Evolutionary conservation across 2,329 filamentous ascomycete species (phyloP).

Genomic region (Cladorrhinum sp.): DNA sequence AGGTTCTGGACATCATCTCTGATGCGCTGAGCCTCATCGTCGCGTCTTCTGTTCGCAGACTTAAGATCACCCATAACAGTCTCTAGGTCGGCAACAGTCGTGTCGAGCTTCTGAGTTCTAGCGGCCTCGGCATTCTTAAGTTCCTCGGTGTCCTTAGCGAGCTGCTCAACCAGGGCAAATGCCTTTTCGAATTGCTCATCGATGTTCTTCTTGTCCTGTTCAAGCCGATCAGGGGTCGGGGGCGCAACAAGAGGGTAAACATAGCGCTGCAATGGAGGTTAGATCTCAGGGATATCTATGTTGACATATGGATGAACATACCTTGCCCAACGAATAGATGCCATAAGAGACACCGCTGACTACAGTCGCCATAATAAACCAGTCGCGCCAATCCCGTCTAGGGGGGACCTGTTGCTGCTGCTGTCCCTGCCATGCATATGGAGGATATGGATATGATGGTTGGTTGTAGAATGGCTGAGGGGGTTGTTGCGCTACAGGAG

Average conservation of each 20-base stretch:
- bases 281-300: background rate
- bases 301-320: slow-evolving; percentile 32
- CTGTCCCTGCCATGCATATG: slow-evolving; percentile 54
- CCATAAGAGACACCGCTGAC: slow-evolving; percentile 87
- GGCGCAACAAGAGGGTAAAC: slow-evolving; percentile 87
- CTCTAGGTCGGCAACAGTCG: slow-evolving; percentile 79
- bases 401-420: slow-evolving; percentile 56
- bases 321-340: slow-evolving; percentile 82
- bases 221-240: slow-evolving; percentile 87
- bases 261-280: slow-evolving; percentile 63
- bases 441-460: slow-evolving; percentile 43
- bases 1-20: slow-evolving; percentile 81
- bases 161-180: slow-evolving; percentile 86
- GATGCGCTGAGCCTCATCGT: slow-evolving; percentile 82
- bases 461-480: slow-evolving; percentile 44
- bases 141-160: slow-evolving; percentile 82
- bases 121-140: slow-evolving; percentile 84
- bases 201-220: slow-evolving; percentile 89
- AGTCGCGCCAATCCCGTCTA: slow-evolving; percentile 89
- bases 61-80: slow-evolving; percentile 78
- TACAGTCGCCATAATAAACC: slow-evolving; percentile 99
- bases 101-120: slow-evolving; percentile 78
- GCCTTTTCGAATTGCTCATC: slow-evolving; percentile 92
- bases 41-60: slow-evolving; percentile 72
- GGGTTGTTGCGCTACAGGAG: slow-evolving; percentile 41